Percentiles rank a stretch among this genome's conserved stretches.
These are phyloP conservation scores for Mycena polygramma DNA, from an alignment of 768 basidiomycete genomes.

Conservation along the genomic window DNA sequence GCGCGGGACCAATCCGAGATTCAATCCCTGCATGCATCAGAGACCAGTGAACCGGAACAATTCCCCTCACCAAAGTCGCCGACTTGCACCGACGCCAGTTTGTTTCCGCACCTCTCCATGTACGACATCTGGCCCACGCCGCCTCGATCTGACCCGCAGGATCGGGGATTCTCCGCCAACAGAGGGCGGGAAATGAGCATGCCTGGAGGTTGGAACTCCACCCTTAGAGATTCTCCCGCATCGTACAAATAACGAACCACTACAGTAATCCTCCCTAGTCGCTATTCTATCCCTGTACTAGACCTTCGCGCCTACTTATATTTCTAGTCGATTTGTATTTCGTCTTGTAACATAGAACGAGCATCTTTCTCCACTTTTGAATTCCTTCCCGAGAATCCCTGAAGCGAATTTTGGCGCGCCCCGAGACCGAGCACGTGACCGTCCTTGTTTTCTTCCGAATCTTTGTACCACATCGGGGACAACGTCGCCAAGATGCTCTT, in stretches of 20 bases:
- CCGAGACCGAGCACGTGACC: conserved; percentile 2
- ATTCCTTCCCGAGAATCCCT: too few relatives aligned
- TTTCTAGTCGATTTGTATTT: conserved; percentile 40
- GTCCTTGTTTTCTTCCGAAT: conserved; percentile 1
- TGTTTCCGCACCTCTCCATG: conserved; percentile 36
- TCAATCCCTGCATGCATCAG: conserved; percentile 17
- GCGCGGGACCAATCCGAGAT: conserved; percentile 32
- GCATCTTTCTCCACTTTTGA: not conserved
- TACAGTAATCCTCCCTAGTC: conserved; percentile 23
- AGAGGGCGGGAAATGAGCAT: conserved; percentile 50
- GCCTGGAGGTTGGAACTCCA: conserved; percentile 57
- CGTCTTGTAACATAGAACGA: conserved; percentile 21
- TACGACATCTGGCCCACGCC: conserved; percentile 36
- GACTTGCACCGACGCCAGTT: conserved; percentile 34
- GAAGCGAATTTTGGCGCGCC: not conserved
- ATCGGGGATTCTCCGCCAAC: conserved; percentile 17
- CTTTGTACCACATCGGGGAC: conserved; percentile 30
- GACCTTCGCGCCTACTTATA: conserved; percentile 20
- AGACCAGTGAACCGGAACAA: conserved; percentile 28
- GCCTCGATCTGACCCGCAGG: conserved; percentile 17
- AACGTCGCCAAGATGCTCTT: conserved; percentile 19
- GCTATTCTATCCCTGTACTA: conserved; percentile 30
- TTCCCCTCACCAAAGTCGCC: conserved; percentile 37
- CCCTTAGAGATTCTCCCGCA: conserved; percentile 22
- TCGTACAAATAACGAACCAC: conserved; percentile 1